phyloP scores from a whole-genome alignment of 2,329 filamentous ascomycete species.

The Ophiosphaerella korrae region DNA sequence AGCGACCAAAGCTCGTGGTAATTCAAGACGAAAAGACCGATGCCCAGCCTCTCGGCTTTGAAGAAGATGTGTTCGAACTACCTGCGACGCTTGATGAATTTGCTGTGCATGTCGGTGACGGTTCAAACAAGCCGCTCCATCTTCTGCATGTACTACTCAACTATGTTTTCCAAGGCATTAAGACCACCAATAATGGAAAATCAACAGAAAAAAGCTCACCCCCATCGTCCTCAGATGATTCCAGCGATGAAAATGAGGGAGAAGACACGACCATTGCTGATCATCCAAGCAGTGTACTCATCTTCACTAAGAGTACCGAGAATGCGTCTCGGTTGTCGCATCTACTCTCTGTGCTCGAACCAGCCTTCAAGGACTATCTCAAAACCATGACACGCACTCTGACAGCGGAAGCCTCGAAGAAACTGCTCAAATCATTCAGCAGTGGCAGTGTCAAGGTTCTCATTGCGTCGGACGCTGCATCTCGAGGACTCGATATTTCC shows the following conservation, averaged over 20 bases:
- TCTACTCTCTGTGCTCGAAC: conserved; percentile 71
- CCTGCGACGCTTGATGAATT: conserved; percentile 57
- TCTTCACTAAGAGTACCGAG: conserved; percentile 93
- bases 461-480: conserved; percentile 90
- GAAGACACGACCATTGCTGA: conserved; percentile 15
- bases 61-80: conserved; percentile 58
- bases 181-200: neutral
- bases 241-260: conserved; percentile 15
- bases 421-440: conserved; percentile 70
- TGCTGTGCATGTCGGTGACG: conserved; percentile 55
- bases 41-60: conserved; percentile 24
- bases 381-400: conserved; percentile 79
- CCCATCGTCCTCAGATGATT: conserved; percentile 14
- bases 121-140: conserved; percentile 72
- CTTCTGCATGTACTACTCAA: conserved; percentile 76
- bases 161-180: conserved; percentile 47
- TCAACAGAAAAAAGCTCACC: conserved; percentile 7
- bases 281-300: conserved; percentile 59
- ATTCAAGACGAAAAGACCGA: conserved; percentile 62
- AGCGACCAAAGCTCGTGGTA: conserved; percentile 75
- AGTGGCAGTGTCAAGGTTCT: conserved; percentile 70
- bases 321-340: conserved; percentile 84
- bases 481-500: conserved; percentile 83
- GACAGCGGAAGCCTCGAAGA: conserved; percentile 71
- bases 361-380: conserved; percentile 61